These are phyloP conservation scores for Phoma herbarum DNA, from an alignment of 2,329 filamentous ascomycete species.

Conservation along the genomic window DNA sequence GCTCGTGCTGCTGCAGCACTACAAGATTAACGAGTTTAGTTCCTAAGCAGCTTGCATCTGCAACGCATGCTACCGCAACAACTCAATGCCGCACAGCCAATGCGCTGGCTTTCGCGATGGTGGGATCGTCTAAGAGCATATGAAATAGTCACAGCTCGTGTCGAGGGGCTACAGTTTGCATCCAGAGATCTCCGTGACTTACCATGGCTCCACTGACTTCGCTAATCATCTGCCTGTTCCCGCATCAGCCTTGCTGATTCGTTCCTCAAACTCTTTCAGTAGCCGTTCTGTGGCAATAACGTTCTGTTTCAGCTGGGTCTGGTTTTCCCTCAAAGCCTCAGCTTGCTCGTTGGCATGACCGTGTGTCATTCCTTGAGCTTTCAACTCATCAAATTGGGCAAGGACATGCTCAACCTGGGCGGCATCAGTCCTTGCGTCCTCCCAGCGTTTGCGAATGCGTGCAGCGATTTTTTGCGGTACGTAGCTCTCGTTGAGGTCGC, in stretches of 20 bases:
- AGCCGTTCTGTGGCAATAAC: conserved; percentile 27
- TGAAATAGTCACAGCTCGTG: not conserved
- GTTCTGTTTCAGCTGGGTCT: conserved; percentile 17
- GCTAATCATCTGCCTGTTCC: not conserved
- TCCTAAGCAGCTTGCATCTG: not conserved
- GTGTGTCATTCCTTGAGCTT: conserved; percentile 10
- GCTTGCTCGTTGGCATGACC: conserved; percentile 6
- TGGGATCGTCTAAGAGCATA: not conserved
- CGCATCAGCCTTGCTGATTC: conserved; percentile 20
- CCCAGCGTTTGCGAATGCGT: conserved; percentile 13
- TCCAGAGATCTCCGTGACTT: not conserved
- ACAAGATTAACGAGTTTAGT: not conserved
- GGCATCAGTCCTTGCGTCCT: not conserved
- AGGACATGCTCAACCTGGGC: conserved; percentile 12
- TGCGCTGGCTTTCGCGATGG: not conserved
- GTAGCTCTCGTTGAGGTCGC: not conserved
- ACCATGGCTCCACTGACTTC: not conserved
- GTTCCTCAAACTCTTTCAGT: conserved; percentile 29
- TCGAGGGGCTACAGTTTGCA: not conserved
- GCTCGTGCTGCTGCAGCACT: not conserved
- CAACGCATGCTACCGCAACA: not conserved
- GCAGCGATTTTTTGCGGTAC: conserved; percentile 6
- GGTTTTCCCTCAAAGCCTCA: conserved; percentile 10
- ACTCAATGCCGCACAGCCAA: not conserved
- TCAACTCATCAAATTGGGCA: conserved; percentile 7